These are phyloP conservation scores for Bodo saltans DNA, from an alignment of 78 protist genomes.

Conservation along the genomic window DNA sequence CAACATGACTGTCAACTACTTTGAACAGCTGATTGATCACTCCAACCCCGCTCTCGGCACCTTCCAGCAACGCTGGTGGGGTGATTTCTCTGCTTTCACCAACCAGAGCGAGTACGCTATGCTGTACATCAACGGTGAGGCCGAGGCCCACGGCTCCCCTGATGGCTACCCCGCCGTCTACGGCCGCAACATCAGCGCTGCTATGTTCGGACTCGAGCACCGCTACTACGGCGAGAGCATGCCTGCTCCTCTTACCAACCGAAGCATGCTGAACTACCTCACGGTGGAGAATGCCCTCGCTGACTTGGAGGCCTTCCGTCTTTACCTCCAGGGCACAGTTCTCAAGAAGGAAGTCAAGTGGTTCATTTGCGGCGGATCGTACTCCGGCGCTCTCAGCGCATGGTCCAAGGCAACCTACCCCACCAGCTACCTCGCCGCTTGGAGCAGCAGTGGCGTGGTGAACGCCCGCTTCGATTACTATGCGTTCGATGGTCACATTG, in stretches of 20 bases:
- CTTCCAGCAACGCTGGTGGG: conserved; percentile 29
- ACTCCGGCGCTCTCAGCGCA: conserved; percentile 26
- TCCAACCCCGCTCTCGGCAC: background rate
- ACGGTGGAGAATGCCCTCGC: background rate
- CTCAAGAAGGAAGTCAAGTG: background rate
- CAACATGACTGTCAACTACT: background rate
- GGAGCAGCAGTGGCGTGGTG: background rate
- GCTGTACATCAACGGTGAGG: conserved; percentile 24
- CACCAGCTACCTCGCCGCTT: background rate
- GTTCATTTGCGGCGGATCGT: conserved; percentile 27
- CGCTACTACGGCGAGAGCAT: conserved; percentile 42
- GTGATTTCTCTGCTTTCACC: background rate
- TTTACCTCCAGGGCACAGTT: background rate
- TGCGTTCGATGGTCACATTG: background rate
- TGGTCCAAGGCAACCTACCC: conserved; percentile 18
- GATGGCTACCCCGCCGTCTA: background rate
- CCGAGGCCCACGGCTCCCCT: background rate
- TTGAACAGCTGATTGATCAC: background rate
- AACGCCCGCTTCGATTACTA: conserved; percentile 21
- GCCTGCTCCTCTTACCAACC: conserved; percentile 12
- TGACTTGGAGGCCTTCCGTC: background rate
- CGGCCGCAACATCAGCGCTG: conserved; percentile 1
- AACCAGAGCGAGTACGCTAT: background rate
- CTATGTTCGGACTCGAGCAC: conserved; percentile 32
- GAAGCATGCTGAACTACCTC: background rate